Evolutionary conservation across 2,329 filamentous ascomycete species (phyloP), one percentile per base, ranked within the genome.

Genomic region (Curvularia lunata): DNA sequence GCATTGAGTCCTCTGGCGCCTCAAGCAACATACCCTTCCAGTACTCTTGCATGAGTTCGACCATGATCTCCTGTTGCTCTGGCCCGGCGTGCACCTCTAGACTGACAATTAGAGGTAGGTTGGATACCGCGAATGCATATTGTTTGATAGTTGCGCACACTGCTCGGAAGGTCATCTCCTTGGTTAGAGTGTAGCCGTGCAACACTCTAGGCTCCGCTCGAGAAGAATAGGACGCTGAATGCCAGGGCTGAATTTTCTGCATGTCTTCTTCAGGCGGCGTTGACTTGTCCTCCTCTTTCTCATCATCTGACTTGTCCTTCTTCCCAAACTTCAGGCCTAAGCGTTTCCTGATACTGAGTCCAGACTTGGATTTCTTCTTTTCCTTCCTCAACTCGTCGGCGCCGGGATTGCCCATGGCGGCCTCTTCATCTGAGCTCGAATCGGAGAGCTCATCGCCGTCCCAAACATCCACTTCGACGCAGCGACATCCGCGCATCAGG

Each of bases 381-480:
- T 67, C 65, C 55, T 67, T 70, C 56, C 64, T 70, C 1, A 56
- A 54, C 41, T 68, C 71, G 0, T 54, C 41, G 7, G 56, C 64
- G 9, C 61, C 62, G 16, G 66, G 56, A 21, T 65, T 66, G 19
- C 63, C 61, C 23, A 61, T 62, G n/a, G 65, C 62, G 19, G 61
- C 59, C 52, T 75, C 74, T 46, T 73, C 70, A 27, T 76, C 75
- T 3, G 75, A 77, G 52, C 77, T 78, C 2, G 77, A 78, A 55
- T 70, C 73, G 32, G 75, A 79, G 8, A 78, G 78, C 19, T 75
- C 70, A 42, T 84, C 82, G 12, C 92, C 91, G 75, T 97, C 91
- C 91, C 93, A 97, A 3, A 97, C 92, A 71, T 97, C 94, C 54
- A 97, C 95, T 75, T 97, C 93, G 46, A 97, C 92, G 71, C 92